These are phyloP conservation scores for Hapsidospora chrysogenum DNA, from an alignment of 495 filamentous ascomycete species.

Conservation along the genomic window DNA sequence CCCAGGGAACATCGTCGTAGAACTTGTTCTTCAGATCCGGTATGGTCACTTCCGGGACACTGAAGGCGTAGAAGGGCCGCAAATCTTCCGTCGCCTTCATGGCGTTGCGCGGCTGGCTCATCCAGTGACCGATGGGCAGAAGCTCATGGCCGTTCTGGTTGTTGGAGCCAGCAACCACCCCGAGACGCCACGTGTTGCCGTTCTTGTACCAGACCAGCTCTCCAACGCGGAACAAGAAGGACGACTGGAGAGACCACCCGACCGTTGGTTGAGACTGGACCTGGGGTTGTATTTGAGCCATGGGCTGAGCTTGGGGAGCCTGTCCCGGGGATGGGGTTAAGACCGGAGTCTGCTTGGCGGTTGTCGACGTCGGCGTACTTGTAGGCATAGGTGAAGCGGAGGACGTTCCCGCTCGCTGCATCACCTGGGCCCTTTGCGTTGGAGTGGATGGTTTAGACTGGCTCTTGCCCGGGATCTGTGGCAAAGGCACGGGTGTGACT, in stretches of 20 bases:
- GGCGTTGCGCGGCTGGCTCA: not conserved
- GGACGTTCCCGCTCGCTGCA: slow-evolving; percentile 9
- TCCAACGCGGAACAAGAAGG: slow-evolving; percentile 2
- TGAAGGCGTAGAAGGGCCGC: slow-evolving; percentile 5
- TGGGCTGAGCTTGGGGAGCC: not conserved
- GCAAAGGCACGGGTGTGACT: not conserved
- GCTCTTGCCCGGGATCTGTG: not conserved
- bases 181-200: slow-evolving; percentile 1
- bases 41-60: slow-evolving; percentile 1
- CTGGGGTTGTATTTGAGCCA: not conserved
- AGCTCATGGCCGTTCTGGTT: not conserved
- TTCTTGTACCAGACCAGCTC: slow-evolving; percentile 5
- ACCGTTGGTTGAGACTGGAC: not conserved
- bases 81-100: not conserved
- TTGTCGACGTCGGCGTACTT: not conserved
- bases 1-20: slow-evolving; percentile 2
- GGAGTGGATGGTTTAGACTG: slow-evolving; percentile 5
- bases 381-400: not conserved
- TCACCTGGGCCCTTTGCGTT: slow-evolving; percentile 10
- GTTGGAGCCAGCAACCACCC: not conserved
- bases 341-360: not conserved
- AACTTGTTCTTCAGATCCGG: slow-evolving; percentile 2
- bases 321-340: not conserved
- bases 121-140: slow-evolving; percentile 2
- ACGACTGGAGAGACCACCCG: not conserved